phyloP scores from a whole-genome alignment of 2,329 filamentous ascomycete genomes.

The Pyrenophora seminiperda region DNA sequence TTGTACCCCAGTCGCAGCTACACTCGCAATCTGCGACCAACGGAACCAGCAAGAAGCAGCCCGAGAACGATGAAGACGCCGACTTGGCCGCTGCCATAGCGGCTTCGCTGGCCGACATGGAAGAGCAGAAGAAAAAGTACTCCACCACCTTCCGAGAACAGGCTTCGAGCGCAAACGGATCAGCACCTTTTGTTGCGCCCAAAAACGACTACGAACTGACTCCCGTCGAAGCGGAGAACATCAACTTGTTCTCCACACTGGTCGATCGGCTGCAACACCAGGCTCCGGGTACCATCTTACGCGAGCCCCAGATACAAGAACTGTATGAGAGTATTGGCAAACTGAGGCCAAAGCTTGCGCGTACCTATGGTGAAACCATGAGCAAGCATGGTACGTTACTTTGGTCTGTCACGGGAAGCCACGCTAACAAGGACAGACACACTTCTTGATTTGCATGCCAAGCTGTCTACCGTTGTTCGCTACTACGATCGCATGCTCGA shows the following conservation, averaged over 20 bases:
- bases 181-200: constrained; percentile 60
- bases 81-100: constrained; percentile 95
- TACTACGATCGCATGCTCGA: constrained; percentile 99
- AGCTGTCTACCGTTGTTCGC: constrained; percentile 91
- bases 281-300: constrained; percentile 90
- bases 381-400: constrained; percentile 84
- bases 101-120: constrained; percentile 93
- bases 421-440: constrained; percentile 68
- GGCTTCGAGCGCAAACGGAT: constrained; percentile 60
- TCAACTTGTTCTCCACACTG: constrained; percentile 91
- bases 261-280: constrained; percentile 95
- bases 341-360: constrained; percentile 86
- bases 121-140: constrained; percentile 94
- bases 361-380: constrained; percentile 98
- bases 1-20: constrained; percentile 67
- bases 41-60: constrained; percentile 40
- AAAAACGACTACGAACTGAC: constrained; percentile 96
- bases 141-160: constrained; percentile 83
- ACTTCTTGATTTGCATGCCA: constrained; percentile 89
- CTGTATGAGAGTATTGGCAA: constrained; percentile 97
- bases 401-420: background rate
- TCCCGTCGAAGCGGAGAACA: constrained; percentile 93
- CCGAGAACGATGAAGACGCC: constrained; percentile 83
- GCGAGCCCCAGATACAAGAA: constrained; percentile 97
- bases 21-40: constrained; percentile 49